Evolutionary conservation across 2,329 filamentous ascomycete genomes (phyloP).

Genomic region (Albifimbria verrucaria): DNA sequence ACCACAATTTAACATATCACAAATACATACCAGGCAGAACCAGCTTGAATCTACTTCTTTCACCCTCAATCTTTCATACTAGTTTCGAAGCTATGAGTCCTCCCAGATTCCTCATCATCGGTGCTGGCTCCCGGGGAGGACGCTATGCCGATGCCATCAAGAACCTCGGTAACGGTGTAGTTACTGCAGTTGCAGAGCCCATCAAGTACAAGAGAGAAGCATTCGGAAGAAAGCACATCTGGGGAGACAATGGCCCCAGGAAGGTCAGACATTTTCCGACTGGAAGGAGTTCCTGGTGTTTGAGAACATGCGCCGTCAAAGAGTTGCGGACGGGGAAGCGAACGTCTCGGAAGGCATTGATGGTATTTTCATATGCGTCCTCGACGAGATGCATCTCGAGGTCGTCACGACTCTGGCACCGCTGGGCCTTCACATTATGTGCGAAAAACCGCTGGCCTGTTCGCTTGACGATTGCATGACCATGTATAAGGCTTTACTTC

Average conservation of each 20-base stretch:
- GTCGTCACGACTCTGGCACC: slow-evolving; percentile 72
- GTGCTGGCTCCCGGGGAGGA: slow-evolving; percentile 75
- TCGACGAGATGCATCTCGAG: slow-evolving; percentile 85
- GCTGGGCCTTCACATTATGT: slow-evolving; percentile 77
- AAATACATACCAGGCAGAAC: too few species aligned
- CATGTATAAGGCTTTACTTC: slow-evolving; percentile 61
- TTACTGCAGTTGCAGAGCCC: slow-evolving; percentile 81
- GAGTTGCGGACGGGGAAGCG: slow-evolving; percentile 44
- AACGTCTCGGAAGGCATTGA: slow-evolving; percentile 54
- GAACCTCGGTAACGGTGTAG: slow-evolving; percentile 61
- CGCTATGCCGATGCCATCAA: slow-evolving; percentile 68
- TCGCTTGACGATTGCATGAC: slow-evolving; percentile 72
- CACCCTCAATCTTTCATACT: slow-evolving; percentile 33
- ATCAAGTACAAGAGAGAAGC: slow-evolving; percentile 69
- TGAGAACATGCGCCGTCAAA: slow-evolving; percentile 60
- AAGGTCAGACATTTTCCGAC: slow-evolving; percentile 66
- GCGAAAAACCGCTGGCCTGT: slow-evolving; percentile 90
- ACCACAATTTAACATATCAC: too few species aligned
- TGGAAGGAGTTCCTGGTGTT: slow-evolving; percentile 77
- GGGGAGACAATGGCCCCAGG: slow-evolving; percentile 46
- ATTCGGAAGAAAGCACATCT: slow-evolving; percentile 72
- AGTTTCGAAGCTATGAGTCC: slow-evolving; percentile 35
- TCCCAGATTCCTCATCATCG: slow-evolving; percentile 73
- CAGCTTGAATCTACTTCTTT: too few species aligned
- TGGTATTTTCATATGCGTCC: slow-evolving; percentile 62